Conservation (phyloP, 129 eudicot genomes). For the Flaveria linearis region DNA sequence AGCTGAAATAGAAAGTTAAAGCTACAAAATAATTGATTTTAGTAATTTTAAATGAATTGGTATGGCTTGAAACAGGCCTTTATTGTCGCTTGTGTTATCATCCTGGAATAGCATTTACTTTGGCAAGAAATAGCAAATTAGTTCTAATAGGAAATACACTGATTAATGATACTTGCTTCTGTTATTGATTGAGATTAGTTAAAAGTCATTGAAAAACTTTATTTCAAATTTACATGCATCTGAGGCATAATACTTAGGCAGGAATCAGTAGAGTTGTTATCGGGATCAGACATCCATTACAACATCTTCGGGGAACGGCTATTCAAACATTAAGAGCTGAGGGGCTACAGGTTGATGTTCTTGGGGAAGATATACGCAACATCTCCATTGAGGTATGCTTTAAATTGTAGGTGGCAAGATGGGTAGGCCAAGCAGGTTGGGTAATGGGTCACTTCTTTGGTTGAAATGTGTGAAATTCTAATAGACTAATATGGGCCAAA, state of each 20-base stretch:
- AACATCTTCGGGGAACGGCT: constrained; percentile 85
- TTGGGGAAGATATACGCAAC: constrained; percentile 79
- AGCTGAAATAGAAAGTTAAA: neutral
- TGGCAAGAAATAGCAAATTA: neutral
- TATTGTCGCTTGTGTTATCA: neutral
- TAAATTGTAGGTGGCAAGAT: neutral
- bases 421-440: neutral
- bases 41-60: neutral
- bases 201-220: neutral
- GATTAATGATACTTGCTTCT: constrained; percentile 3
- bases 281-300: constrained; percentile 88
- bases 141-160: neutral
- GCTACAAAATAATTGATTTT: neutral
- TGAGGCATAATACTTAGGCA: constrained; percentile 55
- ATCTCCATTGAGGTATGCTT: constrained; percentile 63
- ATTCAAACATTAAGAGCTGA: constrained; percentile 61
- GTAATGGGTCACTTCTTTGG: neutral
- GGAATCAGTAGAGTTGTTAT: constrained; percentile 84
- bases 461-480: neutral
- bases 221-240: constrained; percentile 25
- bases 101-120: neutral
- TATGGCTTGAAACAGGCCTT: neutral
- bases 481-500: neutral
- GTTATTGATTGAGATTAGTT: neutral
- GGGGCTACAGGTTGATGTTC: constrained; percentile 86